Percentiles rank a stretch among this genome's conserved stretches.
These are phyloP conservation scores for Teratosphaeria pseudoeucalypti DNA, from an alignment of 2,329 filamentous ascomycete genomes.

Conservation along the genomic window DNA sequence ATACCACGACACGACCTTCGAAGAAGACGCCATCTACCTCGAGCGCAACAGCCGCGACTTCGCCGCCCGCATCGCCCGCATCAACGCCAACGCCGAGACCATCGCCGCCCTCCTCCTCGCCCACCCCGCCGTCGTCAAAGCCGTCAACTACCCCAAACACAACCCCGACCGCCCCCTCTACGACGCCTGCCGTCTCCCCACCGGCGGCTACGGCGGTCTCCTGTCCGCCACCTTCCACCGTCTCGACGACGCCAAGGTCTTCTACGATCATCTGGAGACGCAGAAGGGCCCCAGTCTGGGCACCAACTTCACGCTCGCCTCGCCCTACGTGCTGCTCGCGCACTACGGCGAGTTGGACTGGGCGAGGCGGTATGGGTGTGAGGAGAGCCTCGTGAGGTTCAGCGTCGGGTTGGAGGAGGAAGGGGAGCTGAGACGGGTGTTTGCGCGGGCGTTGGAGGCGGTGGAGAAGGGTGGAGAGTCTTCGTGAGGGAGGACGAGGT, in stretches of 20 bases:
- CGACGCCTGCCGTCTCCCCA: constrained; percentile 62
- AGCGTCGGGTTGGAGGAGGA: constrained; percentile 84
- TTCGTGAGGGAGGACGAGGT: not conserved
- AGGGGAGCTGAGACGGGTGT: constrained; percentile 50
- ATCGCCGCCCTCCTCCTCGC: constrained; percentile 60
- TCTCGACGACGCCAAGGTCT: constrained; percentile 60
- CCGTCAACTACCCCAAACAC: constrained; percentile 78
- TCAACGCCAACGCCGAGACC: constrained; percentile 76
- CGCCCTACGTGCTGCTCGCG: constrained; percentile 81
- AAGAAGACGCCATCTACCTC: constrained; percentile 87
- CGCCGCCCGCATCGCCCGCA: constrained; percentile 65
- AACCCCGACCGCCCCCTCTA: constrained; percentile 61
- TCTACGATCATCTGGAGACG: constrained; percentile 78
- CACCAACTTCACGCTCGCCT: constrained; percentile 88
- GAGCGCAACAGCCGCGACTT: constrained; percentile 96
- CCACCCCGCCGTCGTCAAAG: constrained; percentile 62
- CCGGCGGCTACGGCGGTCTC: constrained; percentile 75
- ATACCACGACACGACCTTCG: constrained; percentile 87
- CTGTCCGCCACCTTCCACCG: constrained; percentile 72
- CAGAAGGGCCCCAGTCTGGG: constrained; percentile 91
- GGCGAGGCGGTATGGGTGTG: constrained; percentile 72
- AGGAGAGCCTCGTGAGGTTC: constrained; percentile 68
- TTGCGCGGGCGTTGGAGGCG: constrained; percentile 60
- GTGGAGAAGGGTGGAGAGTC: constrained; percentile 18
- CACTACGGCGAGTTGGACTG: constrained; percentile 91